Conservation (phyloP, 2,329 filamentous ascomycete species). For the Colletotrichum paranaense region DNA sequence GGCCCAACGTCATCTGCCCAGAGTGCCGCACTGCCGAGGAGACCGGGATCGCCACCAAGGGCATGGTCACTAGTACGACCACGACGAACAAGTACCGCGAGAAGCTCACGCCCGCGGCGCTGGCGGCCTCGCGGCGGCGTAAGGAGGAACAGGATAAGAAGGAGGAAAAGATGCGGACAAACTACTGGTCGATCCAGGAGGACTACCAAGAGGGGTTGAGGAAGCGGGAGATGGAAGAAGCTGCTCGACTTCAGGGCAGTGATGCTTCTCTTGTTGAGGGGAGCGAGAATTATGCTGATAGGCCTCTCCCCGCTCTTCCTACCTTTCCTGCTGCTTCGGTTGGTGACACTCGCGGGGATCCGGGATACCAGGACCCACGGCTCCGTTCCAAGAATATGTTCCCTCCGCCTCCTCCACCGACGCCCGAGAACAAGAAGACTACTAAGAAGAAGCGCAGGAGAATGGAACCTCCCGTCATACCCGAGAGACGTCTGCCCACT, state of each 20-base stretch:
- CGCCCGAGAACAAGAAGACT: no score
- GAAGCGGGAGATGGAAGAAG: not conserved
- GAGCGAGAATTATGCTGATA: not conserved
- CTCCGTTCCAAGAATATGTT: not conserved
- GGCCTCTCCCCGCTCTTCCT: conserved; percentile 8
- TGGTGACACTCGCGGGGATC: not conserved
- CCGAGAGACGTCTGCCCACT: not conserved
- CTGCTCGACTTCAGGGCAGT: not conserved
- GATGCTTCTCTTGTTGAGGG: not conserved
- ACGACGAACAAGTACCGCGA: conserved; percentile 7
- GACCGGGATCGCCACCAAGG: conserved; percentile 1
- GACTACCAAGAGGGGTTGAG: not conserved
- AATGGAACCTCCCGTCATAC: no score
- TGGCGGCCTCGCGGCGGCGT: conserved; percentile 6
- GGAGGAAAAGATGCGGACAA: not conserved
- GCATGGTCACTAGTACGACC: not conserved
- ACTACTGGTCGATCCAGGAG: not conserved
- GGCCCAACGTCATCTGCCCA: not conserved
- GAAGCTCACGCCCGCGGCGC: not conserved
- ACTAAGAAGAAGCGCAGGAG: no score
- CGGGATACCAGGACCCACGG: conserved; percentile 11
- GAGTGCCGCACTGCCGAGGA: conserved; percentile 20
- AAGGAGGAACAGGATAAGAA: conserved; percentile 5
- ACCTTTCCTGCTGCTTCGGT: not conserved
- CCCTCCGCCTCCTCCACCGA: not conserved